Evolutionary conservation across 345 rosid species (phyloP).

Genomic region (Draba incana): DNA sequence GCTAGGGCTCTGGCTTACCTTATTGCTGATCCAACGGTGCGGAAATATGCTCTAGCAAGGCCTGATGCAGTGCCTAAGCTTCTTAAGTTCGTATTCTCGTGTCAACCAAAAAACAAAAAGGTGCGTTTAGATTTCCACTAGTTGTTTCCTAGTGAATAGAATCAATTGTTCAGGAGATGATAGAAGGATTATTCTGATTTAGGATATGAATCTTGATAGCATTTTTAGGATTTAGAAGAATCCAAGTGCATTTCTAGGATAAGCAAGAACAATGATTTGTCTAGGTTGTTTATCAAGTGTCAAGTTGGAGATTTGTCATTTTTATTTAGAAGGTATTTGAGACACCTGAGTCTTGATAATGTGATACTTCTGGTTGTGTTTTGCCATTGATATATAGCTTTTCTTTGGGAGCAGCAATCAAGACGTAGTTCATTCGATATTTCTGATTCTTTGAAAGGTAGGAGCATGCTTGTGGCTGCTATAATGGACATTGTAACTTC

Average conservation of each 20-base stretch:
- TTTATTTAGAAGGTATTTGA: slow-evolving; percentile 13
- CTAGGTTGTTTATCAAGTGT: slow-evolving; percentile 29
- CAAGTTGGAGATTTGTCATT: slow-evolving; percentile 16
- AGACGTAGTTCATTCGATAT: slow-evolving; percentile 95
- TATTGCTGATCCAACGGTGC: slow-evolving; percentile 81
- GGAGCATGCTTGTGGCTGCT: slow-evolving; percentile 99
- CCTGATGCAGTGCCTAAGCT: slow-evolving; percentile 80
- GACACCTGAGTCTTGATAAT: slow-evolving; percentile 37
- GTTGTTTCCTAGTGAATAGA: background rate
- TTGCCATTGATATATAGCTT: slow-evolving; percentile 74
- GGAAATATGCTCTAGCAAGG: slow-evolving; percentile 74
- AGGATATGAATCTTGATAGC: slow-evolving; percentile 20
- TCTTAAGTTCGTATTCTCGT: slow-evolving; percentile 80
- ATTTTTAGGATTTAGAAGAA: slow-evolving; percentile 21
- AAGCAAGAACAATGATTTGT: slow-evolving; percentile 10
- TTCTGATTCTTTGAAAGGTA: slow-evolving; percentile 99
- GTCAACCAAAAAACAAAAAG: slow-evolving; percentile 83
- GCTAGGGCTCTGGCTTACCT: slow-evolving; percentile 91
- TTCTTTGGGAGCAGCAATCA: slow-evolving; percentile 95
- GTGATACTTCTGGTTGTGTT: slow-evolving; percentile 51
- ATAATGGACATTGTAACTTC: slow-evolving; percentile 97
- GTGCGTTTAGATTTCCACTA: slow-evolving; percentile 41
- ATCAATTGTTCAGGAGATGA: background rate
- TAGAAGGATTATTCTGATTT: slow-evolving; percentile 6
- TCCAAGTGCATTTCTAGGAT: slow-evolving; percentile 2